Evolutionary conservation across 2,329 filamentous ascomycete genomes (phyloP), one percentile per base, ranked within the genome.

Genomic region (Dactylonectria macrodidyma): DNA sequence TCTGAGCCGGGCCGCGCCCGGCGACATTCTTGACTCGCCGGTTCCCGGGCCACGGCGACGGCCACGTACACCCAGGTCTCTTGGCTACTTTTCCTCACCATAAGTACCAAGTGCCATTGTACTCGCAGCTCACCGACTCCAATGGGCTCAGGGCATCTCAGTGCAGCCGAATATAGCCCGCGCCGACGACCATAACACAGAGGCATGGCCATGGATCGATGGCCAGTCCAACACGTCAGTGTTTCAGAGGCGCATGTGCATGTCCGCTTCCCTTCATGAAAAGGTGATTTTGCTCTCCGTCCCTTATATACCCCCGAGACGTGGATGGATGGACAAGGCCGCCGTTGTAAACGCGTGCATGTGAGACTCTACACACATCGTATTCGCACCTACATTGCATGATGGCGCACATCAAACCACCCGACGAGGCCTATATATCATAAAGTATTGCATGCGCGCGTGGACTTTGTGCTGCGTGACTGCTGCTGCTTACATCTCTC

Each of bases 151-250:
- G 14, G 24, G 16, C 12, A 22, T 44, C 59, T 44, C 59, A 62
- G 30, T 63, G 50, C 9, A 52, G 50, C 6, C 62, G 62, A 48
- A 62, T 47, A 7, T 63, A 59, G 24, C 55, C 59, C 26, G 63
- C 57, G 48, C 19, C 47, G 48, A 52, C 60, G 54, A 9, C 54
- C 44, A 19, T 68, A 62, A 44, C 11, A 24, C 11, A 62, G 34
- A 54, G 48, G 62, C 50, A 66, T 54, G 24, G 24, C 62, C 3
- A 60, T 63, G 10, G 62, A 24, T 16, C 14, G 58, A 62, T n/a
- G 64, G 54, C 16, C 52, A 47, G 52, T 61, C 30, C 22, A 48
- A 62, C 11, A 47, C 36, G 59, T 62, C 51, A 47, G 14, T 34
- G 30, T 47, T 62, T 54, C n/a, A 14, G 33, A 54, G 16, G 16